Evolutionary conservation across 163 green algal genomes (phyloP).

Genomic region (Chlorella variabilis): DNA sequence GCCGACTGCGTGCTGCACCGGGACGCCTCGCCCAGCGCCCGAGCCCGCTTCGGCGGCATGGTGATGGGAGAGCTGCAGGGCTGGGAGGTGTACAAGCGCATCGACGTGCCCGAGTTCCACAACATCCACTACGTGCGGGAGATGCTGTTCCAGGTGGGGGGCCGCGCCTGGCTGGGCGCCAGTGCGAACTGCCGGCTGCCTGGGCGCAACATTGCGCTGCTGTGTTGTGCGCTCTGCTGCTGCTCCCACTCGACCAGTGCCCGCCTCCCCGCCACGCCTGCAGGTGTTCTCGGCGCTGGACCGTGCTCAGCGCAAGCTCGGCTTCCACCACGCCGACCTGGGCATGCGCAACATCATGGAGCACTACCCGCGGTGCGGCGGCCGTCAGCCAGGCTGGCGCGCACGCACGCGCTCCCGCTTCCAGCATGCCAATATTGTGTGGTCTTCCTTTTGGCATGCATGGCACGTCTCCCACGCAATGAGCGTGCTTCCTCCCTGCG

Average conservation of each 20-base stretch:
- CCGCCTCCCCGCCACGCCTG: not conserved
- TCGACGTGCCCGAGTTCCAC: constrained; percentile 49
- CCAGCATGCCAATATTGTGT: too few species aligned
- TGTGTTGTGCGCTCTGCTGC: too few species aligned
- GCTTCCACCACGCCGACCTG: constrained; percentile 64
- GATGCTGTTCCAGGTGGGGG: constrained; percentile 55
- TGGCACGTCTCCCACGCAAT: too few species aligned
- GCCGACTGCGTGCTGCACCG: constrained; percentile 43
- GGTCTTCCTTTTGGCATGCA: too few species aligned
- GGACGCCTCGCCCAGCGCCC: not conserved
- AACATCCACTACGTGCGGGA: constrained; percentile 63
- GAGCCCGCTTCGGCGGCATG: constrained; percentile 50
- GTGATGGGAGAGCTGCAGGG: constrained; percentile 59
- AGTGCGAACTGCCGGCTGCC: not conserved
- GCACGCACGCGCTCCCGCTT: too few species aligned
- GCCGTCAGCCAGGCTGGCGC: too few species aligned
- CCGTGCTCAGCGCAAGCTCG: constrained; percentile 47
- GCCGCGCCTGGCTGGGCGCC: too few species aligned
- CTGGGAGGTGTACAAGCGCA: constrained; percentile 52
- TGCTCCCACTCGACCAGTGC: not conserved
- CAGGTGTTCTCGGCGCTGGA: constrained; percentile 48
- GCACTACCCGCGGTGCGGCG: constrained; percentile 10
- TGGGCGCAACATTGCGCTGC: too few species aligned
- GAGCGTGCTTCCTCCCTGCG: too few species aligned
- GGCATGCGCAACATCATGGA: constrained; percentile 38